Base-by-base conservation (phyloP, 106 monocot genomes). In the Xerophyta viscosa region DNA sequence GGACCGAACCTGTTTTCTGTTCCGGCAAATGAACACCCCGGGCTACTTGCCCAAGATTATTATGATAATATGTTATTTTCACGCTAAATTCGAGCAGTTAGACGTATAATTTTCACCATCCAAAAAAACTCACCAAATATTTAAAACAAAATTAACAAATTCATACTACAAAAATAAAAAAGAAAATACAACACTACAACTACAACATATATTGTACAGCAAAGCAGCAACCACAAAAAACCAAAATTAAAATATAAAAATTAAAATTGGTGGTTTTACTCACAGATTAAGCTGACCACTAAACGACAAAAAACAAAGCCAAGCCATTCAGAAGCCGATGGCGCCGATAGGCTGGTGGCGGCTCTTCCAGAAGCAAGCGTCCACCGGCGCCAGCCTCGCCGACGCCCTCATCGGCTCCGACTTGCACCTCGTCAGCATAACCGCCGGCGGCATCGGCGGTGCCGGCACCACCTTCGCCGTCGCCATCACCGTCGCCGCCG, bases 401-500 rank as follows among this genome's bases (percentile, higher is more conserved):
- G 96, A 86, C 51, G 85, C 68, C 52, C 89, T 78, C 77, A 84
- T 48, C 14, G 96, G 96, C 75, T 98, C 96, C 21, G 96, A 98
- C 57, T 98, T 98, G 77, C 96, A 98, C 31, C 96, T 41, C 15
- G 88, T 98, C 30, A 98, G 54, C 37, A 79, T 82, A 21, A 98
- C 64, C 24, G 80, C 77, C 6, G 77, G 48, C 30, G 80, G 47
- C 14, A 52, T 44, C 8, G 61, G 57, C 4, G 48, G 46, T 4
- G 47, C n/a, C 8, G 58, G 62, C 46, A 48, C 42, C 13, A 54
- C 21, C 0, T 29, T 4, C 21, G 29, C 3, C 17, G 29, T 23
- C 53, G 62, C 75, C 61, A 58, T 48, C 65, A 75, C 62, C 8
- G 23, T 30, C 24, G 49, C 27, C 11, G 48, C 10, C 20, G 42